Conservation (phyloP, 805 yeast genomes). For the Candida ovalis region DNA sequence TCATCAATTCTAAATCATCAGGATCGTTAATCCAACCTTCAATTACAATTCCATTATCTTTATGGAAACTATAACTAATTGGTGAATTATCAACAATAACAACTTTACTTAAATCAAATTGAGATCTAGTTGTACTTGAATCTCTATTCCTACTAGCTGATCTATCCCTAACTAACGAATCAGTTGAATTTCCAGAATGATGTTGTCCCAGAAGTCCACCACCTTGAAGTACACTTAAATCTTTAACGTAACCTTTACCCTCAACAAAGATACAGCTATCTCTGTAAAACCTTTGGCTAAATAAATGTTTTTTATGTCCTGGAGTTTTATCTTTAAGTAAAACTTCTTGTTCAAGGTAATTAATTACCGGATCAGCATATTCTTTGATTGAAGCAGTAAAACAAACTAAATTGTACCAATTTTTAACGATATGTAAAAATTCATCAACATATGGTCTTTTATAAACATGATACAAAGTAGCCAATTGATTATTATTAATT, state of each 20-base stretch:
- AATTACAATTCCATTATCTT: slow-evolving; percentile 83
- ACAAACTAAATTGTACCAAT: slow-evolving; percentile 85
- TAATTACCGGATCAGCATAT: slow-evolving; percentile 96
- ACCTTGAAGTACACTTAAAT: slow-evolving; percentile 38
- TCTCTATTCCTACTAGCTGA: slow-evolving; percentile 27
- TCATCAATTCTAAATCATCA: slow-evolving; percentile 78
- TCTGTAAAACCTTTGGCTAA: slow-evolving; percentile 68
- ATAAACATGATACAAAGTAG: slow-evolving; percentile 83
- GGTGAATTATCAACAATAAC: slow-evolving; percentile 93
- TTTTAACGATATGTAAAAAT: slow-evolving; percentile 70
- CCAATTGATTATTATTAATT: slow-evolving; percentile 54
- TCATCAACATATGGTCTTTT: slow-evolving; percentile 90
- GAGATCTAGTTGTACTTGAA: slow-evolving; percentile 8
- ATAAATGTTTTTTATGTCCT: slow-evolving; percentile 30
- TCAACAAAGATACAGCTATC: slow-evolving; percentile 71
- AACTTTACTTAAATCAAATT: slow-evolving; percentile 58
- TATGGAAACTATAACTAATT: slow-evolving; percentile 77
- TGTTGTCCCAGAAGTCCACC: neutral
- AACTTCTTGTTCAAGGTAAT: slow-evolving; percentile 74
- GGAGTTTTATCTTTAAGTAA: slow-evolving; percentile 24
- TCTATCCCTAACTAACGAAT: slow-evolving; percentile 15
- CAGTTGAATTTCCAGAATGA: neutral
- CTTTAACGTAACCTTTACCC: slow-evolving; percentile 86
- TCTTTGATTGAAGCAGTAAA: slow-evolving; percentile 94
- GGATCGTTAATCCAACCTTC: slow-evolving; percentile 99